Evolutionary conservation across 108 stramenopile genomes (phyloP).

Genomic region (Conticribra weissflogii): DNA sequence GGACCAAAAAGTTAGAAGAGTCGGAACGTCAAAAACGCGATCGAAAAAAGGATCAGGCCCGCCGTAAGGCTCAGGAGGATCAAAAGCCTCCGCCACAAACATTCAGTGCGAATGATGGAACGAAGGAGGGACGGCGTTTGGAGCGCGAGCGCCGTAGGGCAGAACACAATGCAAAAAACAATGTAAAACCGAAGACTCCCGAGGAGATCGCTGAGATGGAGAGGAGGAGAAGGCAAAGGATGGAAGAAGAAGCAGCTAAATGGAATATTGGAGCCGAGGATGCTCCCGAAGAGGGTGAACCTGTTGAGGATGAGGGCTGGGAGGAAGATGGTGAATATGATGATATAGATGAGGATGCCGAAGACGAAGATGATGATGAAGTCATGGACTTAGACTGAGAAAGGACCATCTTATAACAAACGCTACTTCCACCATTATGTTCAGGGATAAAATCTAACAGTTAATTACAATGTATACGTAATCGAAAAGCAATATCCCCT

Average conservation of each 20-base stretch:
- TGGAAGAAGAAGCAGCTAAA: conserved; percentile 83
- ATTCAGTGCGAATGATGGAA: conserved; percentile 70
- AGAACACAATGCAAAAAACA: conserved; percentile 69
- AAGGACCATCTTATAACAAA: too few species aligned
- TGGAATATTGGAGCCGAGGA: conserved; percentile 87
- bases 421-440: too few species aligned
- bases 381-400: conserved; percentile 79
- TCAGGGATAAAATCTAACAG: too few species aligned
- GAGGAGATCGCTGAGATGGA: conserved; percentile 89
- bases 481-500: too few species aligned
- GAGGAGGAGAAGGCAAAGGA: conserved; percentile 69
- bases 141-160: conserved; percentile 84
- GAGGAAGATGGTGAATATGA: conserved; percentile 27
- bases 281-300: conserved; percentile 50
- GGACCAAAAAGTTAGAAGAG: conserved; percentile 84
- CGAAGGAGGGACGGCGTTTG: conserved; percentile 69
- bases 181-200: conserved; percentile 76
- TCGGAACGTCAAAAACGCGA: conserved; percentile 74
- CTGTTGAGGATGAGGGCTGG: conserved; percentile 35
- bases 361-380: conserved; percentile 66
- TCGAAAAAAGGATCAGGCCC: conserved; percentile 61
- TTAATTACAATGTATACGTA: too few species aligned
- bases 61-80: conserved; percentile 45
- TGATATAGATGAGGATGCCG: conserved; percentile 31
- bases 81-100: conserved; percentile 40